Evolutionary conservation across 306 rosid species (phyloP), one percentile per base, ranked within the genome.

Genomic region (Cyamopsis tetragonoloba): DNA sequence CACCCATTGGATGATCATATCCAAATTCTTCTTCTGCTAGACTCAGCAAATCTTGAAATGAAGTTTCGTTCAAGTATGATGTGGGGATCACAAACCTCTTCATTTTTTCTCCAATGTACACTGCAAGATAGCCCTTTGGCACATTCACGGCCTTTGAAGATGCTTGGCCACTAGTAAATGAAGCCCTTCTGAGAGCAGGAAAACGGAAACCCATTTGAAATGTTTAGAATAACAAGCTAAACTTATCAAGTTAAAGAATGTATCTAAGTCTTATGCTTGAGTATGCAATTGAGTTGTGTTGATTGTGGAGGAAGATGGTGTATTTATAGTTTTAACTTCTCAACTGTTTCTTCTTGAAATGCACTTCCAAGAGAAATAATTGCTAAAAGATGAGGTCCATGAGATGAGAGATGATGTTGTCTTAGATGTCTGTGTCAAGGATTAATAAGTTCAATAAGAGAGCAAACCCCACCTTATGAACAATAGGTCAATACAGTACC

Each of bases 71-170:
- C 81, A 83, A 80, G 66, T 48, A 76, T 5, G 80, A 42, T 42
- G 76, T 6, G 5, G 83, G 83, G 65, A 73, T 54, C 56, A 53
- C 37, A 19, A 73, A 73, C 48, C 57, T 57, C 26, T 64, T 73
- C 78, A 53, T 63, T 30, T 56, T 26, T 70, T 81, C 80, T 69
- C 87, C 86, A 5, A 83, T 74, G 4, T 71, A 86, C 20, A 73
- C 78, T 14, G 72, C 59, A 30, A 73, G 42, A 32, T 42, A 54
- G 6, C 72, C 72, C 31, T 73, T 73, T 30, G 72, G 66, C 6
- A 41, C 23, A 30, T 64, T 75, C 2, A 56, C 8, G 9, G 1
- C 39, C 17, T 56, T 65, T 56, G 67, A 55, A 32, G 73, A 49
- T 43, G 46, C 14, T 32, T 55, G 72, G 68, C 57, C 70, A 39